Evolutionary conservation across 441 rosid genomes (phyloP).

Genomic region (Croton laevigatus): DNA sequence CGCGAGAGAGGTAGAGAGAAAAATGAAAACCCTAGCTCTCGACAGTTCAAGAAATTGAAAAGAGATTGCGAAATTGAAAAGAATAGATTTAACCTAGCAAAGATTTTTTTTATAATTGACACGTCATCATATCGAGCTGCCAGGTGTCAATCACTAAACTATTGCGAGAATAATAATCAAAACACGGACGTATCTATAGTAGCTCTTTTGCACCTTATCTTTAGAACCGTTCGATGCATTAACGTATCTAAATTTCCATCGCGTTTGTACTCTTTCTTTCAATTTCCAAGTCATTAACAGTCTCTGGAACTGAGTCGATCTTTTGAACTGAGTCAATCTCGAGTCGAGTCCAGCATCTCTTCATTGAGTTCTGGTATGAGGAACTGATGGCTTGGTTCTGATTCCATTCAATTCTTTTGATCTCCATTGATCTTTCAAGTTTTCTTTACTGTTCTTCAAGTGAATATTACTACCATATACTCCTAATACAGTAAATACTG

Average conservation of each 20-base stretch:
- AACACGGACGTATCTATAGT: neutral
- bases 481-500: neutral
- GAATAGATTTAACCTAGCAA: neutral
- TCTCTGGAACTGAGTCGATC: neutral
- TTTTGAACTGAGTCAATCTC: neutral
- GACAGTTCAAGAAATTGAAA: neutral
- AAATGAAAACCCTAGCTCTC: conserved; percentile 34
- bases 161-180: neutral
- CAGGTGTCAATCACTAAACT: neutral
- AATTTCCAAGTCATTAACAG: neutral
- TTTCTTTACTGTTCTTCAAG: neutral
- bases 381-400: neutral
- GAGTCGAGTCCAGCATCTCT: neutral
- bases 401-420: neutral
- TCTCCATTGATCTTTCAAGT: neutral
- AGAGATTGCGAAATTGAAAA: neutral
- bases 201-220: neutral
- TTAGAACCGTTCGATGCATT: neutral
- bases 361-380: conserved; percentile 10
- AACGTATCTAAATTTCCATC: neutral
- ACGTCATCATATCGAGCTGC: conserved; percentile 11
- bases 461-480: neutral
- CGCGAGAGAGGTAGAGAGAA: neutral
- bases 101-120: conserved; percentile 10
- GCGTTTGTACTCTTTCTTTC: neutral